Evolutionary conservation across 305 asterid species (phyloP).

Genomic region (Fraxinus greggii): DNA sequence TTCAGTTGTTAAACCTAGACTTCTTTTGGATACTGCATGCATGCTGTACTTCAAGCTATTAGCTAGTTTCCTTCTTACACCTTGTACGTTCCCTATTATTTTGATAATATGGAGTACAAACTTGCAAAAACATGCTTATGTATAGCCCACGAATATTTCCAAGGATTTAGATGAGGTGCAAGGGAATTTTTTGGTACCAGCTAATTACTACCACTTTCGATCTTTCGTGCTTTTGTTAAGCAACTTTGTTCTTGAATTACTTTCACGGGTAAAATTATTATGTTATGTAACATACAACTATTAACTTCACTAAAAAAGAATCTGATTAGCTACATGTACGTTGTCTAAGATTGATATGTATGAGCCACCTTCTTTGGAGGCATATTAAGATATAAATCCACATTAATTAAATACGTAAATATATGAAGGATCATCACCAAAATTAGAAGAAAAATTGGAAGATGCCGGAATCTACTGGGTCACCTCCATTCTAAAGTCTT

Average conservation of each 20-base stretch:
- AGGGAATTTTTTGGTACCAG: neutral
- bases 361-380: neutral
- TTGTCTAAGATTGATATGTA: slow-evolving; percentile 59
- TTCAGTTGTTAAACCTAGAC: neutral
- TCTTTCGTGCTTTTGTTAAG: neutral
- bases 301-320: neutral
- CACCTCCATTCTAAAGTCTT: neutral
- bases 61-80: neutral
- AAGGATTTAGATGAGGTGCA: neutral
- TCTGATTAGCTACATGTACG: slow-evolving; percentile 33
- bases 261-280: neutral
- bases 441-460: neutral
- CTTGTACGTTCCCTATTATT: neutral
- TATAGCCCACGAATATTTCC: neutral
- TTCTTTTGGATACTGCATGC: neutral
- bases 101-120: neutral
- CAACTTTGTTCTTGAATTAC: neutral
- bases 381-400: too few species aligned
- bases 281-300: neutral
- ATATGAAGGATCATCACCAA: neutral
- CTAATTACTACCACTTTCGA: neutral
- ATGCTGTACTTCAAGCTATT: neutral
- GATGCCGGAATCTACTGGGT: neutral
- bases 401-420: neutral
- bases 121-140: neutral